Conservation (phyloP, 768 basidiomycete species). For the Lyophyllum shimeji region DNA sequence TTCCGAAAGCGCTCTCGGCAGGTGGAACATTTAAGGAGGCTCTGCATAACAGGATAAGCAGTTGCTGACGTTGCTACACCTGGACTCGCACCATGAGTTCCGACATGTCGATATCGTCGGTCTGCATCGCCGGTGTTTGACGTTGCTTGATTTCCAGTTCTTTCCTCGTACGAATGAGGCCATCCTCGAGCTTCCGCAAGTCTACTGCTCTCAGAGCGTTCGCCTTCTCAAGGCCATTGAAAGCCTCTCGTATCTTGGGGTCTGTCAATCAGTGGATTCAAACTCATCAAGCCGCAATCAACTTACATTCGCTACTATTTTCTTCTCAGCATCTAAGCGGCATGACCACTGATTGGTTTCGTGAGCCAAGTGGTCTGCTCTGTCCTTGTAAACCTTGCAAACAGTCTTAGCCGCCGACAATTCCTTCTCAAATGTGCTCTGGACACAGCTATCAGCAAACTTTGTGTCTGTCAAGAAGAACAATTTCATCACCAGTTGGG, state of each 20-base stretch:
- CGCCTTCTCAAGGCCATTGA: slow-evolving; percentile 34
- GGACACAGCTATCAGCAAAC: not conserved
- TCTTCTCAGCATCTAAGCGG: slow-evolving; percentile 37
- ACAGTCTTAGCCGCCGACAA: slow-evolving; percentile 29
- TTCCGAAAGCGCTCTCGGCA: slow-evolving; percentile 78
- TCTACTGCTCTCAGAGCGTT: slow-evolving; percentile 34
- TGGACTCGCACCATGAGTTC: slow-evolving; percentile 48
- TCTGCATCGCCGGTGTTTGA: slow-evolving; percentile 3
- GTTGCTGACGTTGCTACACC: not conserved
- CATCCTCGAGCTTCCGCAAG: slow-evolving; percentile 47
- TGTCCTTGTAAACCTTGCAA: slow-evolving; percentile 23
- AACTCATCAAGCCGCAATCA: not conserved
- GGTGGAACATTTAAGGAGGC: slow-evolving; percentile 84
- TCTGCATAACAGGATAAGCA: slow-evolving; percentile 38
- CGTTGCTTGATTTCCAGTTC: slow-evolving; percentile 30
- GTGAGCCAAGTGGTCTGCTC: slow-evolving; percentile 26
- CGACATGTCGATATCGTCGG: slow-evolving; percentile 1
- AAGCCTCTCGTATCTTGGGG: slow-evolving; percentile 25
- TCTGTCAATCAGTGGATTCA: not conserved
- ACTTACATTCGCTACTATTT: slow-evolving; percentile 39
- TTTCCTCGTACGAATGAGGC: slow-evolving; percentile 42
- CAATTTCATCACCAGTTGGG: slow-evolving; percentile 53
- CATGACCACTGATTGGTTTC: slow-evolving; percentile 32
- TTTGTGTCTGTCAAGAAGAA: not conserved
- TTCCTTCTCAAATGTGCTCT: slow-evolving; percentile 49